Evolutionary conservation across 2,329 filamentous ascomycete species (phyloP).

Genomic region (Clonostachys rosea): DNA sequence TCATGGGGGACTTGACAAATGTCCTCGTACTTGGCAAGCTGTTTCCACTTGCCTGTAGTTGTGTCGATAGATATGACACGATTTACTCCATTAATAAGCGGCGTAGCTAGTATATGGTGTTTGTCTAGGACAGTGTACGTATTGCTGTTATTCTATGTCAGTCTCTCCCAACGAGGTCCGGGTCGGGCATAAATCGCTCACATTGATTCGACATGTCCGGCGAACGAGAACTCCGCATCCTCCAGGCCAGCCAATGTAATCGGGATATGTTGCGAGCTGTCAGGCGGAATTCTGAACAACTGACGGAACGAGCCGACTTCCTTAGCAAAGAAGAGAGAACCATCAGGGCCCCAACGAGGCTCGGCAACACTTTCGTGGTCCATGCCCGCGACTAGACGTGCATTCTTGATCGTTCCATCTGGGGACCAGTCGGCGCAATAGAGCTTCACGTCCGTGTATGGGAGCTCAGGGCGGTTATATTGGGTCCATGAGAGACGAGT

Average conservation of each 20-base stretch:
- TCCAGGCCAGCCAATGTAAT: constrained; percentile 30
- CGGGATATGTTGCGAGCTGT: constrained; percentile 13
- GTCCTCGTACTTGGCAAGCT: constrained; percentile 17
- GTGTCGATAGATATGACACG: constrained; percentile 32
- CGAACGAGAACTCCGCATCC: constrained; percentile 24
- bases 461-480: constrained; percentile 51
- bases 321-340: constrained; percentile 39
- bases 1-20: constrained; percentile 25
- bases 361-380: constrained; percentile 37
- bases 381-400: constrained; percentile 32
- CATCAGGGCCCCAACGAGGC: constrained; percentile 44
- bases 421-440: constrained; percentile 28
- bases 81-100: constrained; percentile 21
- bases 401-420: constrained; percentile 20
- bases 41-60: constrained; percentile 15
- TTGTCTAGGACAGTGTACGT: constrained; percentile 30
- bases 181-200: constrained; percentile 15
- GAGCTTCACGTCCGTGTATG: constrained; percentile 41
- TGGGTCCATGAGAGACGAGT: constrained; percentile 43
- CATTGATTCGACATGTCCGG: constrained; percentile 17
- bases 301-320: constrained; percentile 41
- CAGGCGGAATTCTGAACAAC: constrained; percentile 31
- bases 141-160: constrained; percentile 15
- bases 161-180: too few relatives aligned
- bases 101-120: constrained; percentile 24